phyloP scores from a whole-genome alignment of 2,329 filamentous ascomycete genomes.

The Seiridium cupressi region DNA sequence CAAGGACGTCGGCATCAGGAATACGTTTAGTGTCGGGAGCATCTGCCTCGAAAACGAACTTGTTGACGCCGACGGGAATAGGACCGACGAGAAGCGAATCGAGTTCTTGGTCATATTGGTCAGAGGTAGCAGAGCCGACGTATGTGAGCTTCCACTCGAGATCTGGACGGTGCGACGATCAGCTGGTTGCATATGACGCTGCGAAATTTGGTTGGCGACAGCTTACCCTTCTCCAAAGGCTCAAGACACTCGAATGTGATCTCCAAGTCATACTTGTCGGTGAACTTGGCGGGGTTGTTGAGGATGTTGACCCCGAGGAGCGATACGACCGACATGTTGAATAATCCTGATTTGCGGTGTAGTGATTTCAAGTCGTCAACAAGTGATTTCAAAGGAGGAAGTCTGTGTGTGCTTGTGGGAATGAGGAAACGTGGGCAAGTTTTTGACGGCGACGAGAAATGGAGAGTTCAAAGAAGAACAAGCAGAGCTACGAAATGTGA shows the following conservation, averaged over 20 bases:
- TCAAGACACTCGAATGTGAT: conserved; percentile 99
- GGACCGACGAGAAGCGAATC: conserved; percentile 95
- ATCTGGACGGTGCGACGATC: conserved; percentile 53
- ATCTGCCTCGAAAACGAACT: conserved; percentile 96
- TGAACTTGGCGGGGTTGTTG: conserved; percentile 96
- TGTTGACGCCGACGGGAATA: conserved; percentile 97
- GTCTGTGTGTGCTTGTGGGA: neutral
- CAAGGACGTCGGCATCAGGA: conserved; percentile 90
- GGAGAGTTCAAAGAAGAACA: neutral
- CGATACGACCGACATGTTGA: conserved; percentile 87
- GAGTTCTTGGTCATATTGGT: conserved; percentile 97
- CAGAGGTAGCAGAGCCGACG: conserved; percentile 94
- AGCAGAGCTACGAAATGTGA: neutral
- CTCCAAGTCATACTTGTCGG: conserved; percentile 91
- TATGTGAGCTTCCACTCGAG: conserved; percentile 99
- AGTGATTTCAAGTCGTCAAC: neutral
- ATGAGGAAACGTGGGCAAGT: neutral
- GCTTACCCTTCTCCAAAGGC: conserved; percentile 81
- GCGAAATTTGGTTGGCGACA: neutral
- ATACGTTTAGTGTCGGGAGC: conserved; percentile 88
- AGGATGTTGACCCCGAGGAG: conserved; percentile 92
- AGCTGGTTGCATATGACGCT: neutral
- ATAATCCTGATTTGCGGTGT: conserved; percentile 1
- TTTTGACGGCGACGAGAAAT: neutral
- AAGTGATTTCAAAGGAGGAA: too few relatives aligned